Percentiles rank a stretch among this genome's conserved stretches.
phyloP scores from a whole-genome alignment of 2,329 filamentous ascomycete species.

The Stemphylium vesicarium region DNA sequence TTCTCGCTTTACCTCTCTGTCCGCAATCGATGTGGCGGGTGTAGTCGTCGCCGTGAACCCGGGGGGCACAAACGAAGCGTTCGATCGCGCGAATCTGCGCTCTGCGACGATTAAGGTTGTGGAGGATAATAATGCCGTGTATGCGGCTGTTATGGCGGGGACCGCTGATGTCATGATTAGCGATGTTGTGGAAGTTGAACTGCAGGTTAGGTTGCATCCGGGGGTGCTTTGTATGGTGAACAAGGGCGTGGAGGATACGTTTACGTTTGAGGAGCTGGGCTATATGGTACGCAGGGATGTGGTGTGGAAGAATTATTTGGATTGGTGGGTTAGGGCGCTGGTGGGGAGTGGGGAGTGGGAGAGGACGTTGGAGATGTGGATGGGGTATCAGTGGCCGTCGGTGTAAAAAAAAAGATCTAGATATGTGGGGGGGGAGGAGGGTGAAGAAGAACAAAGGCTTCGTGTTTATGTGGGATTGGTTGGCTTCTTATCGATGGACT shows the following conservation, averaged over 20 bases:
- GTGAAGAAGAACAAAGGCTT: no score
- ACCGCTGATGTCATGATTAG: conserved; percentile 21
- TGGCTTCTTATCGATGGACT: conserved; percentile 22
- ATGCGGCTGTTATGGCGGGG: conserved; percentile 18
- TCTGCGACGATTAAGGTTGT: conserved; percentile 12
- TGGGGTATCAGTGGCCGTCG: conserved; percentile 22
- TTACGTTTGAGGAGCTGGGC: conserved; percentile 19
- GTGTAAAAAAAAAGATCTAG: no score
- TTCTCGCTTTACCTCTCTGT: conserved; percentile 8
- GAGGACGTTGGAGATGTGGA: conserved; percentile 20
- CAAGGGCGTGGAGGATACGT: conserved; percentile 2
- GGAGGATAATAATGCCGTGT: conserved; percentile 21
- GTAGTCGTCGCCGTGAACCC: conserved; percentile 20
- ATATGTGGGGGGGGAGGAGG: no score
- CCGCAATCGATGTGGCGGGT: conserved; percentile 16
- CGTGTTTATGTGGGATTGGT: no score
- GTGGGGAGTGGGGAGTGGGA: conserved; percentile 19
- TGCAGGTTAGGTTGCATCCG: conserved; percentile 18
- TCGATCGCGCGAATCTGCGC: conserved; percentile 20
- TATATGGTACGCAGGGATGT: conserved; percentile 17
- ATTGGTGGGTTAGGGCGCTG: conserved; percentile 16
- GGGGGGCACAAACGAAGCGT: conserved; percentile 19
- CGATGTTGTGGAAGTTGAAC: conserved; percentile 20
- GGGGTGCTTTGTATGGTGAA: conserved; percentile 15
- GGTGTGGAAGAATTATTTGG: conserved; percentile 22